Conservation (phyloP, 106 monocot genomes). For the Chionographis japonica region DNA sequence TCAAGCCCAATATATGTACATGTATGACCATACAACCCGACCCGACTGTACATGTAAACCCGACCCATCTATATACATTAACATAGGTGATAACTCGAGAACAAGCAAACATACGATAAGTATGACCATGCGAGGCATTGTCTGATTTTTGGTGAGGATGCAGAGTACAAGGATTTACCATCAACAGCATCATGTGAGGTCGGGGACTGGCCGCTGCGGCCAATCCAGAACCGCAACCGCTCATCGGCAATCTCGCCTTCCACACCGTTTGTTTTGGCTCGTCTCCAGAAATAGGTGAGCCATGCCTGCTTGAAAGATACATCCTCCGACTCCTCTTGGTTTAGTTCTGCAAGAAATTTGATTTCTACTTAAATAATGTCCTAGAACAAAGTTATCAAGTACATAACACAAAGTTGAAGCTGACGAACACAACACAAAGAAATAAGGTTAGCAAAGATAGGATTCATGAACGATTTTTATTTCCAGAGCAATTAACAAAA, state of each 20-base stretch:
- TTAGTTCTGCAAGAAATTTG: constrained; percentile 43
- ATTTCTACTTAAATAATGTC: background rate
- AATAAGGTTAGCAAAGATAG: background rate
- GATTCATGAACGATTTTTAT: background rate
- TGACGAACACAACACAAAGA: background rate
- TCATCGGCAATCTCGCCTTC: constrained; percentile 90
- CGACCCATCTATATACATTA: too few species aligned
- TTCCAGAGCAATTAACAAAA: too few species aligned
- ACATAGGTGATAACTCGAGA: too few species aligned
- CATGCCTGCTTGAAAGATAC: constrained; percentile 77
- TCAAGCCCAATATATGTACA: too few species aligned
- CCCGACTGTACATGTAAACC: too few species aligned
- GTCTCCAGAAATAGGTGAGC: constrained; percentile 86
- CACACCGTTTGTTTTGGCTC: constrained; percentile 59
- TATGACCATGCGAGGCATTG: too few species aligned
- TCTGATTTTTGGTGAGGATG: background rate
- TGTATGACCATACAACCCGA: too few species aligned
- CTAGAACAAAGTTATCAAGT: background rate
- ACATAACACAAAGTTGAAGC: background rate
- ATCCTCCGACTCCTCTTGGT: constrained; percentile 55
- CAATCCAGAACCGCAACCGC: constrained; percentile 57
- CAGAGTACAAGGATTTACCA: constrained; percentile 33
- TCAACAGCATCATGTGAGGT: constrained; percentile 91
- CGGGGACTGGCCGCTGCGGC: constrained; percentile 36
- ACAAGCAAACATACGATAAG: too few species aligned